Conservation (phyloP, 208 protist species). For the Leishmania arabica region DNA sequence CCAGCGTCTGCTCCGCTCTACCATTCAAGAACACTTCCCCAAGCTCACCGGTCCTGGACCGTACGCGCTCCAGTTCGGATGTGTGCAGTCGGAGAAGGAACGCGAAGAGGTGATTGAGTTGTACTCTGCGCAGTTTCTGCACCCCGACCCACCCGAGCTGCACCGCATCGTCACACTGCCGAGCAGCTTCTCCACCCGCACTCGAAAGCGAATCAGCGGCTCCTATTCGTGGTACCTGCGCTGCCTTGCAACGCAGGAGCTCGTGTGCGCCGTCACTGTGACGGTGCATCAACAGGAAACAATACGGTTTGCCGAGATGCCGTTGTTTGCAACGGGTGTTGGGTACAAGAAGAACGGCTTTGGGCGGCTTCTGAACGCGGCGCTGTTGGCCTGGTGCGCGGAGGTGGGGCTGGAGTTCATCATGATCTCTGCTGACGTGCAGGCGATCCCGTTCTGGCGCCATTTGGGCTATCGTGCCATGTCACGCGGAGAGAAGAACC, state of each 20-base stretch:
- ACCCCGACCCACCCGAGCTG: slow-evolving; percentile 78
- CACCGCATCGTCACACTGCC: slow-evolving; percentile 70
- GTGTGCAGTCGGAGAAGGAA: slow-evolving; percentile 60
- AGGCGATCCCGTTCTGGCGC: slow-evolving; percentile 85
- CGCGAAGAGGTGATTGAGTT: slow-evolving; percentile 74
- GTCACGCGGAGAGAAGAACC: slow-evolving; percentile 66
- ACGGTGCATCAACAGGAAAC: slow-evolving; percentile 77
- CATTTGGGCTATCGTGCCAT: slow-evolving; percentile 81
- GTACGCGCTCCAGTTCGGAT: slow-evolving; percentile 65
- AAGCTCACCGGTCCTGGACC: slow-evolving; percentile 70
- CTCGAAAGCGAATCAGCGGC: slow-evolving; percentile 63
- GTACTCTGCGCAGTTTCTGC: slow-evolving; percentile 83
- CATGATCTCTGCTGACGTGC: slow-evolving; percentile 86
- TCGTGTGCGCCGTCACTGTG: slow-evolving; percentile 79
- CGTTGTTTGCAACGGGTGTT: slow-evolving; percentile 84
- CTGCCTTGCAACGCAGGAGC: slow-evolving; percentile 63
- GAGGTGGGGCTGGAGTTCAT: slow-evolving; percentile 73
- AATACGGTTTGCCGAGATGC: slow-evolving; percentile 85
- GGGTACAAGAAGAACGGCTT: slow-evolving; percentile 90
- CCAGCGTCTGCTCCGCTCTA: slow-evolving; percentile 76
- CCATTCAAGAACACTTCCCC: slow-evolving; percentile 80
- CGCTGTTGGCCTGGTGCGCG: slow-evolving; percentile 68
- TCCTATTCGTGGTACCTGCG: slow-evolving; percentile 84
- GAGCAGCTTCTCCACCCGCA: slow-evolving; percentile 73
- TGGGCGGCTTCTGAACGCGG: slow-evolving; percentile 74